Conservation (phyloP, 2,329 filamentous ascomycete species). For the Calonectria fujianensis region DNA sequence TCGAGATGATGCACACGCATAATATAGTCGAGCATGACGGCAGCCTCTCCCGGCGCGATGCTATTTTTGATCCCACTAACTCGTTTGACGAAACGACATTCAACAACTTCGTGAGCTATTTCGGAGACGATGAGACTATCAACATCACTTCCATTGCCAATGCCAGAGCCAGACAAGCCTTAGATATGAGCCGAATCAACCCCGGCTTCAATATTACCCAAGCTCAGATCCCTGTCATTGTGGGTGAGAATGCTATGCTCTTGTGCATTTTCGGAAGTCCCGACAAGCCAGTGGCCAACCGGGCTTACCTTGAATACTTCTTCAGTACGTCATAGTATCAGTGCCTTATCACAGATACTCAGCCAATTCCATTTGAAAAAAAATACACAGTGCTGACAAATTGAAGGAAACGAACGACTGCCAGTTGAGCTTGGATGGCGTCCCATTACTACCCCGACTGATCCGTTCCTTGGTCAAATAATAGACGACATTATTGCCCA, state of each 20-base stretch:
- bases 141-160: background rate
- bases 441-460: background rate
- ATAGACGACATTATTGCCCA: background rate
- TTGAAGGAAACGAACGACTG: background rate
- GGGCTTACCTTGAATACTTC: slow-evolving; percentile 1
- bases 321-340: background rate
- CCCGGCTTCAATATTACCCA: slow-evolving; percentile 5
- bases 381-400: background rate
- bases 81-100: background rate
- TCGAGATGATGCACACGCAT: slow-evolving; percentile 18
- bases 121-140: background rate
- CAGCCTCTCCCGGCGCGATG: slow-evolving; percentile 5
- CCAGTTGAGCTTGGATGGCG: background rate
- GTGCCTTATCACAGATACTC: background rate
- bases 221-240: slow-evolving; percentile 3
- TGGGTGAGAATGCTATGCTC: slow-evolving; percentile 12
- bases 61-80: background rate
- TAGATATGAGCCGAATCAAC: slow-evolving; percentile 15
- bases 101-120: slow-evolving; percentile 5
- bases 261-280: slow-evolving; percentile 1
- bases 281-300: background rate
- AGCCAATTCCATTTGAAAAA: background rate
- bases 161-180: slow-evolving; percentile 6
- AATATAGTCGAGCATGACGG: slow-evolving; percentile 5
- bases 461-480: background rate